These are phyloP conservation scores for Bombardia bombarda DNA, from an alignment of 495 filamentous ascomycete species.

Conservation along the genomic window DNA sequence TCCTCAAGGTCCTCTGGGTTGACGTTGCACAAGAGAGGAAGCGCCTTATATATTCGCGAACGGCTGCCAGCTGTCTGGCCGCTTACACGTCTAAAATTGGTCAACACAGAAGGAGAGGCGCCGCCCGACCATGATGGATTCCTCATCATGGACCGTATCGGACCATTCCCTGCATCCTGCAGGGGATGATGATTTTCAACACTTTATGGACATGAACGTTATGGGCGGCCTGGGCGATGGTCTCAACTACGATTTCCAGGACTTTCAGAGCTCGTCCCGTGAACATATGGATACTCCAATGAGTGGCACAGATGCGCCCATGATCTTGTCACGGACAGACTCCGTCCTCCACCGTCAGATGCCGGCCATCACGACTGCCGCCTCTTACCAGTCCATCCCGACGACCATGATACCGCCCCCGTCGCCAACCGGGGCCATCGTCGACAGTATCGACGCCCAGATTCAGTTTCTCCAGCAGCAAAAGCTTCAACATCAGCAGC, in stretches of 20 bases:
- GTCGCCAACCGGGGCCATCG: conserved; percentile 34
- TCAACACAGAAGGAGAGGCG: too few species aligned
- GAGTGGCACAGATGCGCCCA: conserved; percentile 35
- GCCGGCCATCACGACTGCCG: conserved; percentile 35
- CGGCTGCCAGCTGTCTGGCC: too few species aligned
- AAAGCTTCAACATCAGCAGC: conserved; percentile 42
- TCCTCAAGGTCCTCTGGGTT: too few species aligned
- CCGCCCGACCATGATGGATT: conserved; percentile 36
- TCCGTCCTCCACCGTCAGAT: conserved; percentile 37
- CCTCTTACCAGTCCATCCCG: conserved; percentile 31
- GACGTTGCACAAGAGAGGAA: too few species aligned
- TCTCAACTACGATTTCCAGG: conserved; percentile 42
- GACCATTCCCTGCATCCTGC: conserved; percentile 37
- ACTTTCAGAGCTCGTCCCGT: conserved; percentile 33
- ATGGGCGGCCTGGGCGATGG: conserved; percentile 38
- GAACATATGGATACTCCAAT: conserved; percentile 43
- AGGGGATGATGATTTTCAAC: conserved; percentile 46
- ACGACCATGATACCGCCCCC: conserved; percentile 36
- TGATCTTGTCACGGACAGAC: conserved; percentile 30
- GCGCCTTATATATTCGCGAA: too few species aligned
- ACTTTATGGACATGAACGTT: conserved; percentile 45
- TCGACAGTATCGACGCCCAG: conserved; percentile 48
- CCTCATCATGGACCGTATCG: conserved; percentile 38
- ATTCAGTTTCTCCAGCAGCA: conserved; percentile 59
- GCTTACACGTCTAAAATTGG: too few species aligned